A percentile compares a stretch with the other conserved stretches of the same genome.
These are phyloP conservation scores for Pugionium dolabratum DNA, from an alignment of 345 rosid species.

Conservation along the genomic window DNA sequence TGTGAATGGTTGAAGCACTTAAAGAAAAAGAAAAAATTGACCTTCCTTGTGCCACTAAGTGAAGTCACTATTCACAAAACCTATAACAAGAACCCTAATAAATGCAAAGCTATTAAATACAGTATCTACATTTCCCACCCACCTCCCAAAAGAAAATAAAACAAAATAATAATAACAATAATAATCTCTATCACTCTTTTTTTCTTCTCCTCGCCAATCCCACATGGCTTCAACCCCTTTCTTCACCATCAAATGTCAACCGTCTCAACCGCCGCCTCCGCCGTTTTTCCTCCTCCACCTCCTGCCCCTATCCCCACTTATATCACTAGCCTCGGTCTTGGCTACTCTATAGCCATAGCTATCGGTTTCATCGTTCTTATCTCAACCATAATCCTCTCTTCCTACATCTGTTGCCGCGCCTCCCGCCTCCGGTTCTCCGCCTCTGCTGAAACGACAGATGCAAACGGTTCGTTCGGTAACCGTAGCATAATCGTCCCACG, in stretches of 20 bases:
- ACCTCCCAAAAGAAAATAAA: slow-evolving; percentile 40
- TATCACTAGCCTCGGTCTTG: slow-evolving; percentile 77
- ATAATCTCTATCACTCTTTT: slow-evolving; percentile 28
- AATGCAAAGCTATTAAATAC: slow-evolving; percentile 74
- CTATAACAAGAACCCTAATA: slow-evolving; percentile 38
- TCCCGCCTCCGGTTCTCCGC: slow-evolving; percentile 46
- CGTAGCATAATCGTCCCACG: slow-evolving; percentile 75
- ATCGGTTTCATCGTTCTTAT: slow-evolving; percentile 86
- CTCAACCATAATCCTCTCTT: slow-evolving; percentile 79
- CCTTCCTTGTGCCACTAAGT: slow-evolving; percentile 21
- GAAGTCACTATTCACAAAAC: slow-evolving; percentile 37
- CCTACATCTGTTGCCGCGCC: slow-evolving; percentile 87
- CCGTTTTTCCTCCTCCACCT: slow-evolving; percentile 34
- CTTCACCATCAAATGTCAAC: slow-evolving; percentile 62
- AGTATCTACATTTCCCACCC: slow-evolving; percentile 67
- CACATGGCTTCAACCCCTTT: slow-evolving; percentile 54
- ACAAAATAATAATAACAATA: background rate
- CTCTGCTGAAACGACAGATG: slow-evolving; percentile 9
- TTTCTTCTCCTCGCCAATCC: slow-evolving; percentile 24
- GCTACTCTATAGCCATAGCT: slow-evolving; percentile 93
- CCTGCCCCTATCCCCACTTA: slow-evolving; percentile 49
- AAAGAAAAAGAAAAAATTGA: slow-evolving; percentile 7
- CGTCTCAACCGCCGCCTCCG: slow-evolving; percentile 49
- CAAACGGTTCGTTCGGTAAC: slow-evolving; percentile 31
- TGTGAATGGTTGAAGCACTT: background rate